Conservation (phyloP, 805 yeast genomes). For the Yamadazyma sp. region DNA sequence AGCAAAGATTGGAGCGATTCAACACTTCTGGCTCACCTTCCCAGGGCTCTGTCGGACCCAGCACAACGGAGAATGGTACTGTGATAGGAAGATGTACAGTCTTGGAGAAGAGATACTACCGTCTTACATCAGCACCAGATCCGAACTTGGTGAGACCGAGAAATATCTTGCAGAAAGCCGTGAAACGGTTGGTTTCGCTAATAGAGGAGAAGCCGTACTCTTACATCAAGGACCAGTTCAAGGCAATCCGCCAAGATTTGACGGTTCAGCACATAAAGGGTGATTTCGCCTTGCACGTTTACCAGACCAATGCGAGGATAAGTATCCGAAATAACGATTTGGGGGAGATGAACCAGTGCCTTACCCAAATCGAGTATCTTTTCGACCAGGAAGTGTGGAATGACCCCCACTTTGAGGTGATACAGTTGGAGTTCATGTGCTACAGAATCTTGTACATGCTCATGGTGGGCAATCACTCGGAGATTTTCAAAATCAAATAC, state of each 20-base stretch:
- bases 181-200: slow-evolving; percentile 52
- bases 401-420: slow-evolving; percentile 6
- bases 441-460: slow-evolving; percentile 74
- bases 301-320: slow-evolving; percentile 83
- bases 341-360: slow-evolving; percentile 96
- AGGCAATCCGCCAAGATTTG: slow-evolving; percentile 88
- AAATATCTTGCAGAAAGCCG: slow-evolving; percentile 55
- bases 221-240: slow-evolving; percentile 85
- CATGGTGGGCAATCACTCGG: slow-evolving; percentile 65
- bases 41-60: slow-evolving; percentile 1
- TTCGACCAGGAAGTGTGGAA: slow-evolving; percentile 39
- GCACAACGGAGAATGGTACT: slow-evolving; percentile 13
- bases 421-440: slow-evolving; percentile 62
- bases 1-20: slow-evolving; percentile 51
- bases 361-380: slow-evolving; percentile 68
- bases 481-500: slow-evolving; percentile 46
- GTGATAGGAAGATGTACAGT: slow-evolving; percentile 62
- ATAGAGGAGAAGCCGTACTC: slow-evolving; percentile 53
- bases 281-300: slow-evolving; percentile 73
- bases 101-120: slow-evolving; percentile 75
- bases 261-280: slow-evolving; percentile 86
- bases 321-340: slow-evolving; percentile 81
- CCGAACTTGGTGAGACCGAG: slow-evolving; percentile 82
- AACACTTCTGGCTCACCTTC: slow-evolving; percentile 22
- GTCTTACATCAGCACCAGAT: slow-evolving; percentile 90